Evolutionary conservation across 75 land plant species (phyloP).

Genomic region (Sequoia sempervirens): DNA sequence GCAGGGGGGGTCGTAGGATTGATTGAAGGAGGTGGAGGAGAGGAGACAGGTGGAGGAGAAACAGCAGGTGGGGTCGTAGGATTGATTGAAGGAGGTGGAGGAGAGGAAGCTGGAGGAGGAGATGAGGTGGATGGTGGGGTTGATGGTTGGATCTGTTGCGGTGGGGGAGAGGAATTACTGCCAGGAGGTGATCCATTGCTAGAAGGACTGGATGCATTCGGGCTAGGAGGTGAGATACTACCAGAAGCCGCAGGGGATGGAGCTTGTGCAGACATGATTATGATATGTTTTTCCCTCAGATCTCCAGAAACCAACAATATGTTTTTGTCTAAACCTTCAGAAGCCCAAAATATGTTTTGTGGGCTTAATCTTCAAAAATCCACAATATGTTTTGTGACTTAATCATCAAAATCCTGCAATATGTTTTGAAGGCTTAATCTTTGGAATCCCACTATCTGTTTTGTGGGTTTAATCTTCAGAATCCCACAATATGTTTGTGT

Average conservation of each 20-base stretch:
- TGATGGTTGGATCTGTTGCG: background rate
- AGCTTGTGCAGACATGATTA: background rate
- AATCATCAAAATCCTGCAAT: background rate
- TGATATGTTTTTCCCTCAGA: background rate
- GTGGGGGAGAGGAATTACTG: background rate
- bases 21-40: too few relatives aligned
- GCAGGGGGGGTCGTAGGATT: too few relatives aligned
- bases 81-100: constrained; percentile 3
- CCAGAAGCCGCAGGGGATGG: background rate
- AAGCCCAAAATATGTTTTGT: background rate
- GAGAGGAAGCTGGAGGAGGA: background rate
- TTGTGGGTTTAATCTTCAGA: background rate
- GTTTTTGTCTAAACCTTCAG: background rate
- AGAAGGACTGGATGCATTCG: background rate
- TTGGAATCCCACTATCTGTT: background rate
- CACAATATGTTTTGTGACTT: background rate
- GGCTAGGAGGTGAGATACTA: background rate
- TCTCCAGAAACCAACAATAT: background rate
- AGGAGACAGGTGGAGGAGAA: background rate
- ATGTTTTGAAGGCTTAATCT: background rate
- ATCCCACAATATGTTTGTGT: background rate
- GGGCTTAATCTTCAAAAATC: background rate
- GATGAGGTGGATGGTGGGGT: background rate
- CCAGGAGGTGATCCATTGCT: background rate
- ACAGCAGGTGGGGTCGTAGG: background rate